These are phyloP conservation scores for Termitomyces sp. DNA, from an alignment of 768 basidiomycete species.

Conservation along the genomic window DNA sequence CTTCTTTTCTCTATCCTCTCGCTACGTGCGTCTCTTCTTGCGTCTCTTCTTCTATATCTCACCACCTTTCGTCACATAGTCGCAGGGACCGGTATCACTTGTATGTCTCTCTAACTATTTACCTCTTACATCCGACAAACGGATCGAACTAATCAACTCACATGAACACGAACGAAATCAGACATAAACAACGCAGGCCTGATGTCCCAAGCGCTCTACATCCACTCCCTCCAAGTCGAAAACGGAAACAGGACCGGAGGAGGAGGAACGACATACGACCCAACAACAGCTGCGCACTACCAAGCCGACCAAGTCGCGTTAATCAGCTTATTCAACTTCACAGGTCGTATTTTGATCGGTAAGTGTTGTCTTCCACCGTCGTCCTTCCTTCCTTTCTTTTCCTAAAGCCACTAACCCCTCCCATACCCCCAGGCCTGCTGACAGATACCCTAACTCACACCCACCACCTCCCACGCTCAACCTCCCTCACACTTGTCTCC, in stretches of 20 bases:
- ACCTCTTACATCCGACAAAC: too few species aligned
- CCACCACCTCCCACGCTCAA: slow-evolving; percentile 57
- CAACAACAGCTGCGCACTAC: slow-evolving; percentile 60
- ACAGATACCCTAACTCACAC: slow-evolving; percentile 61
- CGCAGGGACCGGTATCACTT: slow-evolving; percentile 74
- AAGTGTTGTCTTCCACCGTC: background rate
- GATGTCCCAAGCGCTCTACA: slow-evolving; percentile 63
- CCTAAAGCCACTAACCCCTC: background rate
- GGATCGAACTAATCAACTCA: too few species aligned
- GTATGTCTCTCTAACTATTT: slow-evolving; percentile 27
- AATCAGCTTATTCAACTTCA: slow-evolving; percentile 76
- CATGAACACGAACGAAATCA: slow-evolving; percentile 13
- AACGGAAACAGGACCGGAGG: background rate
- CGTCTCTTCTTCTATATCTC: slow-evolving; percentile 14
- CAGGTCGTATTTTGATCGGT: slow-evolving; percentile 77
- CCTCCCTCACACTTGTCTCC: slow-evolving; percentile 64
- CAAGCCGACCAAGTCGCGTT: slow-evolving; percentile 84
- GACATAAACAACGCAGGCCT: slow-evolving; percentile 80
- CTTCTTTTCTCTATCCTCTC: slow-evolving; percentile 41
- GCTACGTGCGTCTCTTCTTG: slow-evolving; percentile 38
- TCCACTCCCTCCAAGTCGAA: slow-evolving; percentile 28
- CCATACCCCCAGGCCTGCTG: slow-evolving; percentile 41
- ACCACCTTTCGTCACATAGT: slow-evolving; percentile 28
- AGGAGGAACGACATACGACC: slow-evolving; percentile 51
- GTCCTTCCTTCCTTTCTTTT: background rate